Percentiles rank a stretch among this genome's conserved stretches.
Evolutionary conservation across 306 rosid genomes (phyloP).

Genomic region (Castanea mollissima): DNA sequence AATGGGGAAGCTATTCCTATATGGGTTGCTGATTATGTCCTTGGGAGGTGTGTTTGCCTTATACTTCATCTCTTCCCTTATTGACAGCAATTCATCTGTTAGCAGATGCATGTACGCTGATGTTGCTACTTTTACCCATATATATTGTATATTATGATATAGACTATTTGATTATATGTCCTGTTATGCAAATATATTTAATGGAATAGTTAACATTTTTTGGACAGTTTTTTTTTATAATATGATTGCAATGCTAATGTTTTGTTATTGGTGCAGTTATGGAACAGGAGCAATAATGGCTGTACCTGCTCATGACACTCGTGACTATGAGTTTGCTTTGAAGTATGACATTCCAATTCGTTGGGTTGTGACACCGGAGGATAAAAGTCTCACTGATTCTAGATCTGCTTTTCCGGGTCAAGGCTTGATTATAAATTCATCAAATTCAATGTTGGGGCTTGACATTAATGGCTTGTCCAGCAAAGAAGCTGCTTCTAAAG

Average conservation of each 20-base stretch:
- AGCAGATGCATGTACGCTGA: constrained; percentile 6
- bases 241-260: constrained; percentile 10
- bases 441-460: constrained; percentile 52
- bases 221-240: not conserved
- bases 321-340: constrained; percentile 86
- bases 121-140: not conserved
- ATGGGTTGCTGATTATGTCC: constrained; percentile 98
- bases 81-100: constrained; percentile 4
- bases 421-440: constrained; percentile 68
- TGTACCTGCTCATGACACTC: constrained; percentile 92
- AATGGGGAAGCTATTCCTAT: constrained; percentile 79
- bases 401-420: constrained; percentile 75
- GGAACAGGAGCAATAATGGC: constrained; percentile 99
- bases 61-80: constrained; percentile 1
- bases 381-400: constrained; percentile 39
- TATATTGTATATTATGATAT: constrained; percentile 9
- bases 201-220: constrained; percentile 7
- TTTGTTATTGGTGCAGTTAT: constrained; percentile 58
- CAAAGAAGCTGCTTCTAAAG: constrained; percentile 71
- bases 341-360: constrained; percentile 62
- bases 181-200: constrained; percentile 15
- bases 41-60: constrained; percentile 73
- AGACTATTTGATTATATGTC: constrained; percentile 23
- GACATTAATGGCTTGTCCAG: constrained; percentile 78
- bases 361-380: constrained; percentile 70